phyloP scores from a whole-genome alignment of 176 grass and related monocot species.

The Phragmites australis region DNA sequence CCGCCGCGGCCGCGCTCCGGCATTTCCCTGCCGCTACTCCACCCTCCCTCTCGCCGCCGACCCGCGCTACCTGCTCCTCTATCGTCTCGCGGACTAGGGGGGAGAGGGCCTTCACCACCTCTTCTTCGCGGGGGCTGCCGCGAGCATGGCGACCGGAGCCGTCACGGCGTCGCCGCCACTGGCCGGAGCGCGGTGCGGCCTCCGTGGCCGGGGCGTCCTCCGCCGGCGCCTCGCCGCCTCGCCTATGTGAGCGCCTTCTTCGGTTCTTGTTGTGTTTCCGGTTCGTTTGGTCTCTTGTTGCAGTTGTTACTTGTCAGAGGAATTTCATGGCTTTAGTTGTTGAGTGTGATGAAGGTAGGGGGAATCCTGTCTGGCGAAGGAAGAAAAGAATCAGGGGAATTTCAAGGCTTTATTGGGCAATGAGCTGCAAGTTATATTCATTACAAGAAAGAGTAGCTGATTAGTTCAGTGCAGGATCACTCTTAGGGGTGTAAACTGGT shows the following conservation, averaged over 20 bases:
- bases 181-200: slow-evolving; percentile 6
- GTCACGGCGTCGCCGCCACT: slow-evolving; percentile 37
- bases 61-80: background rate
- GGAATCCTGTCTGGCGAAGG: background rate
- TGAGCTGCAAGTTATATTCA: background rate
- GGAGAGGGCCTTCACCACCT: background rate
- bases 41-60: background rate
- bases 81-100: background rate
- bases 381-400: background rate
- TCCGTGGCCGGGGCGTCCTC: slow-evolving; percentile 18
- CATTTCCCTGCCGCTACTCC: background rate
- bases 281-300: background rate
- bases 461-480: slow-evolving; percentile 18
- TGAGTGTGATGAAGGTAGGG: background rate
- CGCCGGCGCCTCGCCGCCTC: slow-evolving; percentile 40
- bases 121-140: background rate
- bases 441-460: background rate
- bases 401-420: background rate
- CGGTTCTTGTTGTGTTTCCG: background rate
- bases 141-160: slow-evolving; percentile 39
- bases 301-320: background rate
- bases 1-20: slow-evolving; percentile 10
- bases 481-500: too few relatives aligned
- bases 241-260: slow-evolving; percentile 43
- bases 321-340: background rate